These are phyloP conservation scores for Saprolegnia parasitica DNA, from an alignment of 352 stramenopile species.

Conservation along the genomic window DNA sequence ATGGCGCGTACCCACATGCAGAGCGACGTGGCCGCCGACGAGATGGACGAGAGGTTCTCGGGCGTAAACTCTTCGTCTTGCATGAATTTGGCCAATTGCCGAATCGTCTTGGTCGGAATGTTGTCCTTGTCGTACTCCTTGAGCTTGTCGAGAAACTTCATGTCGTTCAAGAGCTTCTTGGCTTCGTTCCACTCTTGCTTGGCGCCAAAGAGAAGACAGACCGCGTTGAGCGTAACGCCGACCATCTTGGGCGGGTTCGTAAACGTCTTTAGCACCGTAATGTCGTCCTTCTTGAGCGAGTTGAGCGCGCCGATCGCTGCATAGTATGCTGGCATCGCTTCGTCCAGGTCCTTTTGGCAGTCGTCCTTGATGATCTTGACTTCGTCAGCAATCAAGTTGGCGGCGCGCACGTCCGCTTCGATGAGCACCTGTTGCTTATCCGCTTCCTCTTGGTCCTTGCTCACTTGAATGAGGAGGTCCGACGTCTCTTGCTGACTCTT, in stretches of 20 bases:
- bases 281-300: slow-evolving; percentile 89
- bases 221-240: slow-evolving; percentile 89
- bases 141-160: slow-evolving; percentile 89
- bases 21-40: slow-evolving; percentile 85
- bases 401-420: slow-evolving; percentile 87
- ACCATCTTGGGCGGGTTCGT: slow-evolving; percentile 86
- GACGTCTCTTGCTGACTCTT: slow-evolving; percentile 87
- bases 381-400: slow-evolving; percentile 87
- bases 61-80: slow-evolving; percentile 87
- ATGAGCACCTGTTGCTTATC: slow-evolving; percentile 89
- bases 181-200: slow-evolving; percentile 91
- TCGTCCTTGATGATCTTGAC: slow-evolving; percentile 93
- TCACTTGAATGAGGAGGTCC: slow-evolving; percentile 79
- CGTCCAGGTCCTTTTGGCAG: slow-evolving; percentile 90
- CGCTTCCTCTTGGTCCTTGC: slow-evolving; percentile 87
- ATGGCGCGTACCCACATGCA: slow-evolving; percentile 94
- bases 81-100: slow-evolving; percentile 88
- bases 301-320: slow-evolving; percentile 87
- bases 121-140: slow-evolving; percentile 88
- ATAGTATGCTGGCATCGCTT: slow-evolving; percentile 91
- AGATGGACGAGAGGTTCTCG: slow-evolving; percentile 86
- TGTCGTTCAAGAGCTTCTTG: slow-evolving; percentile 88
- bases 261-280: slow-evolving; percentile 91
- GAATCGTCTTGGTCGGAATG: slow-evolving; percentile 82
- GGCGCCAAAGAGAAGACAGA: slow-evolving; percentile 82